Evolutionary conservation across 768 basidiomycete genomes (phyloP).

Genomic region (Lyophyllum semitale): DNA sequence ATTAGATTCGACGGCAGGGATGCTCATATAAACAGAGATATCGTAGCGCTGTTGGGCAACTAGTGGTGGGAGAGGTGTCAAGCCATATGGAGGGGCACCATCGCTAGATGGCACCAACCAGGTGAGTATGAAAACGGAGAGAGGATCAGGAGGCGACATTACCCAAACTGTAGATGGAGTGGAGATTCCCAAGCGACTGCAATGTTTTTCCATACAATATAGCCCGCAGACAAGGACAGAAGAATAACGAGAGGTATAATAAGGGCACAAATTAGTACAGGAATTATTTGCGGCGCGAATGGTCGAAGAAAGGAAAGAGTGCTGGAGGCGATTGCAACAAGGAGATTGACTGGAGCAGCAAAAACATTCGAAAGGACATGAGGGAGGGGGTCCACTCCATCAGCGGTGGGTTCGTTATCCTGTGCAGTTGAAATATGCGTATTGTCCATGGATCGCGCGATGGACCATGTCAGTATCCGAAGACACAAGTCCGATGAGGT

Average conservation of each 20-base stretch:
- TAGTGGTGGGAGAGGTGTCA: conserved; percentile 50
- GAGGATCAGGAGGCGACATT: conserved; percentile 4
- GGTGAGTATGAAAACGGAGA: neutral
- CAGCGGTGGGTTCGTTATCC: neutral
- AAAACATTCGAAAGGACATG: conserved; percentile 12
- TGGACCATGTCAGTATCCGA: conserved; percentile 3
- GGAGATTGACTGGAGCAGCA: conserved; percentile 9
- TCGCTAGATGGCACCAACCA: conserved; percentile 46
- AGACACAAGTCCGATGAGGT: too few species aligned
- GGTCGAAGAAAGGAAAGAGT: conserved; percentile 43
- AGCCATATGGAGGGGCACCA: conserved; percentile 63
- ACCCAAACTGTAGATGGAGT: conserved; percentile 83
- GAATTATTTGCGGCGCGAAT: conserved; percentile 64
- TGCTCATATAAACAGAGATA: conserved; percentile 61
- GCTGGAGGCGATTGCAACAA: conserved; percentile 18
- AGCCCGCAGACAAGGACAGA: conserved; percentile 68
- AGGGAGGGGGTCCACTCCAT: conserved; percentile 6
- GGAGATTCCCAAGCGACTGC: conserved; percentile 72
- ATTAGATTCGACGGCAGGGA: conserved; percentile 71
- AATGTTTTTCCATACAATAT: conserved; percentile 71
- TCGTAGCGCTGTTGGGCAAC: conserved; percentile 72
- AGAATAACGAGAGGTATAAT: conserved; percentile 64
- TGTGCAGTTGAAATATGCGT: conserved; percentile 17
- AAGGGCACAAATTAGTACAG: conserved; percentile 58
- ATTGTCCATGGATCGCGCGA: conserved; percentile 16